phyloP scores from a whole-genome alignment of 2,329 filamentous ascomycete species.

The Tolypocladium nubicola region DNA sequence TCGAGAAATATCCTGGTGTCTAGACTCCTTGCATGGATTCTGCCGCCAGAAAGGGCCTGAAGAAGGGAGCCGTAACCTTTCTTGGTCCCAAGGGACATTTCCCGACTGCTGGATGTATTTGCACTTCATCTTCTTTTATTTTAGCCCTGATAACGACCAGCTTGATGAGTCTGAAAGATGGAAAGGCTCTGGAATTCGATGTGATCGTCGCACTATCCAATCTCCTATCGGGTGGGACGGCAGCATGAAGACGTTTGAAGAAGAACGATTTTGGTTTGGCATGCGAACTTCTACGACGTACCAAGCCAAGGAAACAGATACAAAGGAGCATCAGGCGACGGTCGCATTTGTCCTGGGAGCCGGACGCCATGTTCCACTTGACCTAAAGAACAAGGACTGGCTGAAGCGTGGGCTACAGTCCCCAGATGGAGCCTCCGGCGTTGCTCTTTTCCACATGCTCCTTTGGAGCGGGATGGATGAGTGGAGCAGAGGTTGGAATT shows the following conservation, averaged over 20 bases:
- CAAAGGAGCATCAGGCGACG: not conserved
- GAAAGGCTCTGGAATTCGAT: not conserved
- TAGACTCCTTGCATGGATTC: not conserved
- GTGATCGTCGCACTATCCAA: not conserved
- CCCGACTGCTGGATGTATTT: not conserved
- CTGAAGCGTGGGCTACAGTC: not conserved
- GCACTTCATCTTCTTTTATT: not conserved
- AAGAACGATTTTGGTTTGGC: not conserved
- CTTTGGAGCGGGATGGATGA: not conserved
- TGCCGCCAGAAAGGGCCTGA: not conserved
- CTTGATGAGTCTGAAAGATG: not conserved
- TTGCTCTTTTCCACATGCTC: not conserved
- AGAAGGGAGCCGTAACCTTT: not conserved
- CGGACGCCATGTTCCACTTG: not conserved
- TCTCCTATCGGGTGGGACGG: not conserved
- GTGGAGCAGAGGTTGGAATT: not conserved
- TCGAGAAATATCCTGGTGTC: not conserved
- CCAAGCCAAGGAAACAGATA: too few relatives aligned
- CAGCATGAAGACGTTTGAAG: not conserved
- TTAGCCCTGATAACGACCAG: not conserved
- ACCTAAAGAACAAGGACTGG: not conserved
- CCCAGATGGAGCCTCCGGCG: not conserved
- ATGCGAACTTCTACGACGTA: not conserved
- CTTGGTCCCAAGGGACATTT: not conserved
- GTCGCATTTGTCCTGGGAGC: not conserved